Conservation (phyloP, 2,329 filamentous ascomycete genomes). For the Neurospora sp. region DNA sequence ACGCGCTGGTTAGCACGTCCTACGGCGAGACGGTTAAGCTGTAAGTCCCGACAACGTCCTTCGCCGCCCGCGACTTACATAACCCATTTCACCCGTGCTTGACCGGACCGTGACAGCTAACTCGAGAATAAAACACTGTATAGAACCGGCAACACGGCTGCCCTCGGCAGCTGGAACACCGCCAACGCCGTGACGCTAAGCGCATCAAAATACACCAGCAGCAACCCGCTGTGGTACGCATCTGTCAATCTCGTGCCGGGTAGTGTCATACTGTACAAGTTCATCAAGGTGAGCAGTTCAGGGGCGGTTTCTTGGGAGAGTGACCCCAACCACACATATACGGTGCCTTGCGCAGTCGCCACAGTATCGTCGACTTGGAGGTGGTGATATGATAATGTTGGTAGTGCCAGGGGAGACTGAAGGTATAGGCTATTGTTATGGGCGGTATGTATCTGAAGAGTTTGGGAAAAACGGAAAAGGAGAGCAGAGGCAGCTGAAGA, state of each 20-base stretch:
- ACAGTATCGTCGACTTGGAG: conserved; percentile 17
- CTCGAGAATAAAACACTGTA: background rate
- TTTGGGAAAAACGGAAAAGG: background rate
- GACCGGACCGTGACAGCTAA: background rate
- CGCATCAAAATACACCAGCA: conserved; percentile 37
- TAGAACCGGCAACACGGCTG: conserved; percentile 16
- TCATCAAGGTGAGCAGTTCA: conserved; percentile 36
- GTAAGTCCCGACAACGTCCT: conserved; percentile 10
- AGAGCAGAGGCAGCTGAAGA: background rate
- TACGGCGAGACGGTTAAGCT: conserved; percentile 19
- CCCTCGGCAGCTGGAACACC: conserved; percentile 42
- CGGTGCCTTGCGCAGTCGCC: conserved; percentile 18
- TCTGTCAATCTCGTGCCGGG: conserved; percentile 37
- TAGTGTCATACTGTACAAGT: conserved; percentile 43
- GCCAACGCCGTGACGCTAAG: conserved; percentile 34
- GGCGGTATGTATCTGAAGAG: no score
- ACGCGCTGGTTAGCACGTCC: conserved; percentile 16
- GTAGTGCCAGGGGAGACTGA: background rate
- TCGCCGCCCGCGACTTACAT: background rate
- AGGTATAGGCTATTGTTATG: background rate
- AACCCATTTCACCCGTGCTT: background rate
- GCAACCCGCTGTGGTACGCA: conserved; percentile 40
- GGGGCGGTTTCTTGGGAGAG: conserved; percentile 44
- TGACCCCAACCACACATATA: conserved; percentile 27
- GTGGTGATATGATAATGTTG: background rate